These are phyloP conservation scores for Lichtheimia ramosa DNA, from an alignment of 371 early-diverging fungal genomes.

Conservation along the genomic window DNA sequence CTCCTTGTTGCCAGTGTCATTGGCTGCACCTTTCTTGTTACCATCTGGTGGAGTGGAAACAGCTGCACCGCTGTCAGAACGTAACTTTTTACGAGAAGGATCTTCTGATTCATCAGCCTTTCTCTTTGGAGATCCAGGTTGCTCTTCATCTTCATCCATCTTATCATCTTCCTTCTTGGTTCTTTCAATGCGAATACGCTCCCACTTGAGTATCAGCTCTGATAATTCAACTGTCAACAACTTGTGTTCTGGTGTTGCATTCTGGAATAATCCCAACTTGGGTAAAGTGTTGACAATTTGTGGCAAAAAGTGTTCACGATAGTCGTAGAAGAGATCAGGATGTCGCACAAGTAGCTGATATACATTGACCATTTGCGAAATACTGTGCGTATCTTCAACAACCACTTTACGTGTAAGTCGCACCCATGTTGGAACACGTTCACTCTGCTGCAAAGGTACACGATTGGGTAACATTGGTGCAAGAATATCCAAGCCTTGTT, in stretches of 20 bases:
- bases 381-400: slow-evolving; percentile 88
- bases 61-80: slow-evolving; percentile 4
- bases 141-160: slow-evolving; percentile 14
- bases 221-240: slow-evolving; percentile 87
- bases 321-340: slow-evolving; percentile 85
- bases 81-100: slow-evolving; percentile 13
- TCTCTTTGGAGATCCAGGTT: slow-evolving; percentile 18
- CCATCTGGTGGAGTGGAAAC: background rate
- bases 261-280: slow-evolving; percentile 83
- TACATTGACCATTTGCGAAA: slow-evolving; percentile 85
- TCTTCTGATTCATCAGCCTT: slow-evolving; percentile 17
- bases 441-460: slow-evolving; percentile 48
- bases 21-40: background rate
- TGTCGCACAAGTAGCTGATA: slow-evolving; percentile 92
- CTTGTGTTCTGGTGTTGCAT: slow-evolving; percentile 85
- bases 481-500: slow-evolving; percentile 92
- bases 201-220: slow-evolving; percentile 90
- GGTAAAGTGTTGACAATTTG: slow-evolving; percentile 85
- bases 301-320: slow-evolving; percentile 85
- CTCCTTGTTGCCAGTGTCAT: slow-evolving; percentile 18
- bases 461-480: slow-evolving; percentile 88
- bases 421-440: slow-evolving; percentile 84
- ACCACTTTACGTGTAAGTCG: slow-evolving; percentile 86
- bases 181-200: slow-evolving; percentile 48
- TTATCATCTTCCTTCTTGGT: background rate